Base-by-base conservation (phyloP, 2,329 filamentous ascomycete genomes). In the Septoria linicola region DNA sequence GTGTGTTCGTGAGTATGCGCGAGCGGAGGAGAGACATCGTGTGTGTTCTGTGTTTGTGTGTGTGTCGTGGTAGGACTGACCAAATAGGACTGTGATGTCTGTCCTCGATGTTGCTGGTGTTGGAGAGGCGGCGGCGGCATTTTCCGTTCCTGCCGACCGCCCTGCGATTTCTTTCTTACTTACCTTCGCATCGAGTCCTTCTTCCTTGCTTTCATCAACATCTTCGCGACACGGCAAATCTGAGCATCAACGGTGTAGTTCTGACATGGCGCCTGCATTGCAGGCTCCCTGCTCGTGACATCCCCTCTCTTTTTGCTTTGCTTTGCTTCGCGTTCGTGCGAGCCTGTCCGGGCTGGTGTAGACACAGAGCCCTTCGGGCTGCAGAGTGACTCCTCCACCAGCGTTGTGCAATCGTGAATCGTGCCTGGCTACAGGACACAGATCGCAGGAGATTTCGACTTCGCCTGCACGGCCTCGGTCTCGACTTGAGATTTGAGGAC, bases 11-110 rank as follows among this genome's bases (percentile, higher is more conserved):
- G 53, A 67, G 62, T 40, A 68, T 55, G 41, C 64, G 62, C 6
- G 64, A 51, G 43, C 64, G 64, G 23, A 64, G 55, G 25, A 63
- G 58, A 35, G 65, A 64, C 65, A 67, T 67, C 20, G 50, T 47
- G 35, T 46, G 37, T 56, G 47, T 30, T 35, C 10, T 49, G 39
- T 13, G 41, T 20, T 4, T 39, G 16, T 39, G 10, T 4, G 25
- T 34, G 25, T 16, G 19, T 35, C 5, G 27, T 34, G 45, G 17
- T 41, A 16, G 27, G 23, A 34, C 14, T 36, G 37, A 30, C n/a
- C n/a, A n/a, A n/a, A n/a, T n/a, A n/a, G n/a, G n/a, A n/a, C n/a
- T 41, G 27, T 37, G 43, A 41, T 39, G 30, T 48, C 17, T 20
- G 36, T 48, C 13, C 37, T 27, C 17, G 47, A 36, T 39, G 39